A percentile compares a stretch with the other conserved stretches of the same genome.
phyloP scores from a whole-genome alignment of 2,329 filamentous ascomycete species.

The Aspergillus pseudotamarii region DNA sequence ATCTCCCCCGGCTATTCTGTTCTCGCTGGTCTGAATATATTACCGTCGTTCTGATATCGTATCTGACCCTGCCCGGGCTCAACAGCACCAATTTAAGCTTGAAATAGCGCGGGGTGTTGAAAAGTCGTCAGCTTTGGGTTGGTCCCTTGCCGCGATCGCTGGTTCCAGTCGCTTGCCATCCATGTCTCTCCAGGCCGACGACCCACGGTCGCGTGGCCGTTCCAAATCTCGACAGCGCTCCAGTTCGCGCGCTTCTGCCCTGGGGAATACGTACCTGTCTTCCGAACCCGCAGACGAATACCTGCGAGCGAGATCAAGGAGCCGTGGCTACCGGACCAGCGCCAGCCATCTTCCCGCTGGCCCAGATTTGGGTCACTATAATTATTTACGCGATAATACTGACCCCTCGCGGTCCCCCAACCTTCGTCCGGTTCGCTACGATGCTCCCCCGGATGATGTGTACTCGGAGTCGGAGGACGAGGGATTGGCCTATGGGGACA shows the following conservation, averaged over 20 bases:
- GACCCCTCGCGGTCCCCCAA: constrained; percentile 24
- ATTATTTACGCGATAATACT: constrained; percentile 22
- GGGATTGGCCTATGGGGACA: constrained; percentile 43
- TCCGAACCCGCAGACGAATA: constrained; percentile 32
- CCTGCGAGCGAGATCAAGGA: constrained; percentile 24
- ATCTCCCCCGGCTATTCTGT: background rate
- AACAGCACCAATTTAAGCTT: background rate
- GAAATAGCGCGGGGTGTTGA: background rate
- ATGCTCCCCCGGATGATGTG: constrained; percentile 28
- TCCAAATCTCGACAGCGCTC: constrained; percentile 51
- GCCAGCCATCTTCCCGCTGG: constrained; percentile 26
- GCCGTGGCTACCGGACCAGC: constrained; percentile 21
- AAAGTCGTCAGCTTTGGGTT: background rate
- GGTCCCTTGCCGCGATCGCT: constrained; percentile 3
- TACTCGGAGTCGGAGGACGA: constrained; percentile 37
- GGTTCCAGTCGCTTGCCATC: constrained; percentile 11
- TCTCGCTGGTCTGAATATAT: background rate
- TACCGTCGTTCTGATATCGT: background rate
- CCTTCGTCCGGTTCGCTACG: constrained; percentile 25
- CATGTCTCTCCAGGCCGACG: constrained; percentile 44
- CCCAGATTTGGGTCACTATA: constrained; percentile 27
- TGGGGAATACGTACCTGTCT: constrained; percentile 33
- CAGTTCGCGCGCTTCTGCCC: constrained; percentile 43
- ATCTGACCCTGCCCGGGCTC: background rate
- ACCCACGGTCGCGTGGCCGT: constrained; percentile 47